Base-by-base conservation (phyloP, 2,329 filamentous ascomycete species). In the Dactylellina parvicollis region DNA sequence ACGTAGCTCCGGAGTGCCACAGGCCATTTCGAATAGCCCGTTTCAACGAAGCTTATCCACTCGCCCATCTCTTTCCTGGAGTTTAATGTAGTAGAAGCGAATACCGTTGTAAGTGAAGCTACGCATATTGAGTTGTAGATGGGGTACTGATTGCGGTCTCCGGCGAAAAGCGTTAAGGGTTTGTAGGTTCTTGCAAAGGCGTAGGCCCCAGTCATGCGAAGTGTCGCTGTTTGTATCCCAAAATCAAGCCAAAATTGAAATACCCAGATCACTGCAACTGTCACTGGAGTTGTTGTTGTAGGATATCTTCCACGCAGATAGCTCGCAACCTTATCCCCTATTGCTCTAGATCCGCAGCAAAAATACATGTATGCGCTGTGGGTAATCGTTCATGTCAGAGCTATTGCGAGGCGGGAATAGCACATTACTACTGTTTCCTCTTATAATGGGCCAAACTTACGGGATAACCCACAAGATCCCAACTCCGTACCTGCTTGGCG, bases 341-440 rank as follows among this genome's bases (percentile, higher is more conserved):
- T 32, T 32, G 49, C 9, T 10, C 30, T 55, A n/a, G 61, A 66
- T 46, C 50, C 40, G 46, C 61, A 66, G 40, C 50, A 57, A 38
- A 66, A 66, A 42, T 66, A 65, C 49, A 56, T 46, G 28, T 65
- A 65, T 22, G 57, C 61, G 40, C 50, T 57, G 30, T 3, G 18
- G 40, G 38, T 65, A 38, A 49, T 26, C 14, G 38, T 24, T 32
- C 40, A 34, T 65, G 42, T 34, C 22, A 20, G 28, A 7, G 30
- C 34, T 22, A 34, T 26, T 24, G 28, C 38, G 28, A 60, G 42
- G 28, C n/a, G n/a, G 7, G 4, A 16, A 4, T 5, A 34, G 8
- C 12, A 1, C 14, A 18, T 34, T 40, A 34, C 20, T 12, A 16
- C 24, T 26, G 4, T 38, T 55, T 24, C 4, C 18, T 32, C 10